Percentiles rank a stretch among this genome's conserved stretches.
These are phyloP conservation scores for Viola pubescens DNA, from an alignment of 441 rosid species.

Conservation along the genomic window DNA sequence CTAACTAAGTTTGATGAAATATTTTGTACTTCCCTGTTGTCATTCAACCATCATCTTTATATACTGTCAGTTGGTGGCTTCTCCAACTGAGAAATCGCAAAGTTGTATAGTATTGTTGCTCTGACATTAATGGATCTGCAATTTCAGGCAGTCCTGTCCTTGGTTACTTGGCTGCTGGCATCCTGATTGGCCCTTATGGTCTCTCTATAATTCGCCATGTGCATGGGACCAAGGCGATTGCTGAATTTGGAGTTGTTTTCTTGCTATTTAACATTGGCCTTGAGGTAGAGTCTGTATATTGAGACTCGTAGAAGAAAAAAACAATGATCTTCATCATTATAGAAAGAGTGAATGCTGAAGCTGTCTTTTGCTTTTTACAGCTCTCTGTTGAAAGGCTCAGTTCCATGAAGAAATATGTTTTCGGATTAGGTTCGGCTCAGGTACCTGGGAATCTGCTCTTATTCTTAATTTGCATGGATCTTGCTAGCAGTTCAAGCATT, in stretches of 20 bases:
- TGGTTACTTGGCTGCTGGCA: conserved; percentile 98
- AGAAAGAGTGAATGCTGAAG: conserved; percentile 18
- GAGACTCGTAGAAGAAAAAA: conserved; percentile 4
- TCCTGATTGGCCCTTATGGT: conserved; percentile 96
- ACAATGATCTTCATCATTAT: conserved; percentile 16
- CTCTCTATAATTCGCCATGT: conserved; percentile 94
- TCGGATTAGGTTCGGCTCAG: conserved; percentile 96
- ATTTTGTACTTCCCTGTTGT: background rate
- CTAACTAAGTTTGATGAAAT: background rate
- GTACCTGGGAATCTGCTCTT: conserved; percentile 30
- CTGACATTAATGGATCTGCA: conserved; percentile 23
- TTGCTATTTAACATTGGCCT: conserved; percentile 95
- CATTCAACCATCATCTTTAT: background rate
- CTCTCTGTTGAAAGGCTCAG: conserved; percentile 98
- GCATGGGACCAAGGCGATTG: conserved; percentile 93
- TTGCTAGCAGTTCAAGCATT: conserved; percentile 8
- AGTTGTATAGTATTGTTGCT: conserved; percentile 10
- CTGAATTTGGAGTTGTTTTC: conserved; percentile 99
- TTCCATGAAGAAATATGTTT: conserved; percentile 99
- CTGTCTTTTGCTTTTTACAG: conserved; percentile 34
- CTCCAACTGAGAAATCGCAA: background rate
- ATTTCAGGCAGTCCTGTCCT: conserved; percentile 96
- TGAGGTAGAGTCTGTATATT: conserved; percentile 54
- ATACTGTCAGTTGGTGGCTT: background rate
- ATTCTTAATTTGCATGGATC: background rate